A percentile compares a stretch with the other conserved stretches of the same genome.
Conservation (phyloP, 169 alveolate species). For the Besnoitia besnoiti region DNA sequence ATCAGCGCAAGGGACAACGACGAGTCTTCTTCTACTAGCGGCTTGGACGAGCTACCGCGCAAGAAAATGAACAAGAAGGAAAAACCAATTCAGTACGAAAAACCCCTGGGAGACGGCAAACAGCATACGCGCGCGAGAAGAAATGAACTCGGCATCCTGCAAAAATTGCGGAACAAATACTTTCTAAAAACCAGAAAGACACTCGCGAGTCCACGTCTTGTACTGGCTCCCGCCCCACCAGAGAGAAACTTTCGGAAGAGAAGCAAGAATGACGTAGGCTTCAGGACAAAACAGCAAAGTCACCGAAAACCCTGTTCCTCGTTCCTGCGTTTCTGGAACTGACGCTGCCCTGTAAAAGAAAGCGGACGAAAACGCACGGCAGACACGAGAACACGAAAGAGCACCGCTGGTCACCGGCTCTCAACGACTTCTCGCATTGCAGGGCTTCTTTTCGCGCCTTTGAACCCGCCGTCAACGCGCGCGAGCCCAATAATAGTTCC, state of each 20-base stretch:
- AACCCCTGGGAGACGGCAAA: neutral
- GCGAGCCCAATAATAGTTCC: too few species aligned
- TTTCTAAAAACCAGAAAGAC: neutral
- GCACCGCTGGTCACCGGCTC: slow-evolving; percentile 2
- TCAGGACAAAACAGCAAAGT: neutral
- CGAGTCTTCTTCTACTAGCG: neutral
- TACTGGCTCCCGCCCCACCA: neutral
- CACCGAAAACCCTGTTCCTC: neutral
- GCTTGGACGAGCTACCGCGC: neutral
- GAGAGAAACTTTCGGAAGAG: neutral
- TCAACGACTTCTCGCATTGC: neutral
- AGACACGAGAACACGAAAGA: neutral
- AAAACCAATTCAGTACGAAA: too few species aligned
- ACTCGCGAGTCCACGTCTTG: neutral
- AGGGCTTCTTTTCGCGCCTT: neutral
- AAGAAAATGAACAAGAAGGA: neutral
- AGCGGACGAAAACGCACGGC: neutral
- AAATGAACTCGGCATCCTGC: too few species aligned
- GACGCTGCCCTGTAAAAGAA: neutral
- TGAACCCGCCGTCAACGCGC: neutral
- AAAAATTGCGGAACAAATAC: too few species aligned
- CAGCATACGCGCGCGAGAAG: too few species aligned
- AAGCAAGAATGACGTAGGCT: neutral
- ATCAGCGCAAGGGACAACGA: neutral
- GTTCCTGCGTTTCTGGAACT: neutral